A percentile compares a stretch with the other conserved stretches of the same genome.
Evolutionary conservation across 768 basidiomycete species (phyloP).

Genomic region (Lepiota brunneoincarnata): DNA sequence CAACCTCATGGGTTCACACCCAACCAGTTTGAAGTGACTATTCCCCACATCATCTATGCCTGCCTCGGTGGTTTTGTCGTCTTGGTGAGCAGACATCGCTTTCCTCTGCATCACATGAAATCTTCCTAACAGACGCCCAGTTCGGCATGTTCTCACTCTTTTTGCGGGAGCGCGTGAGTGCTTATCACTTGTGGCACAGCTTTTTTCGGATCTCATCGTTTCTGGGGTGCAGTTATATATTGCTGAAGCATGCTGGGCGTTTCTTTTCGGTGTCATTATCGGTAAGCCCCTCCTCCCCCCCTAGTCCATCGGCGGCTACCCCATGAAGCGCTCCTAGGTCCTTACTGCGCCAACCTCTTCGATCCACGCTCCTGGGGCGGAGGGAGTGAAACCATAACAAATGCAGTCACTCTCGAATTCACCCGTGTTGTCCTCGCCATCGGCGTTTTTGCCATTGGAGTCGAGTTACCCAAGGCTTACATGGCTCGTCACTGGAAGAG

Average conservation of each 20-base stretch:
- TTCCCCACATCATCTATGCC: conserved; percentile 76
- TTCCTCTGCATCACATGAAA: background rate
- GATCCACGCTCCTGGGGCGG: conserved; percentile 77
- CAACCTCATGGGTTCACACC: conserved; percentile 14
- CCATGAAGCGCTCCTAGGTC: conserved; percentile 44
- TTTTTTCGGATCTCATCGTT: conserved; percentile 9
- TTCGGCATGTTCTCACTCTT: conserved; percentile 96
- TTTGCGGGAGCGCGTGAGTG: conserved; percentile 77
- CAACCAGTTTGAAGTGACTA: conserved; percentile 57
- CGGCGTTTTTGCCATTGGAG: conserved; percentile 97
- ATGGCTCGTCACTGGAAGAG: conserved; percentile 93
- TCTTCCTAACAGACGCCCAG: conserved; percentile 31
- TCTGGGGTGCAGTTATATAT: conserved; percentile 73
- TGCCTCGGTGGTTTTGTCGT: conserved; percentile 82
- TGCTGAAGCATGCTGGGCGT: conserved; percentile 96
- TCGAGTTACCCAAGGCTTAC: conserved; percentile 95
- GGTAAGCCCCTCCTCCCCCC: conserved; percentile 41
- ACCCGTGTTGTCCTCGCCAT: conserved; percentile 93
- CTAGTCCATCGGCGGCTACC: conserved; percentile 8
- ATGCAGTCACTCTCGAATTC: conserved; percentile 86
- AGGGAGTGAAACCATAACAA: conserved; percentile 43
- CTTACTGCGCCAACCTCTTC: conserved; percentile 79
- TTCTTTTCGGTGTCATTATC: conserved; percentile 88
- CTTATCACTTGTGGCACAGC: background rate
- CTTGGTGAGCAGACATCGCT: conserved; percentile 44